Percentiles rank a stretch among this genome's conserved stretches.
phyloP scores from a whole-genome alignment of 768 basidiomycete species.

The Podaxis pistillaris region DNA sequence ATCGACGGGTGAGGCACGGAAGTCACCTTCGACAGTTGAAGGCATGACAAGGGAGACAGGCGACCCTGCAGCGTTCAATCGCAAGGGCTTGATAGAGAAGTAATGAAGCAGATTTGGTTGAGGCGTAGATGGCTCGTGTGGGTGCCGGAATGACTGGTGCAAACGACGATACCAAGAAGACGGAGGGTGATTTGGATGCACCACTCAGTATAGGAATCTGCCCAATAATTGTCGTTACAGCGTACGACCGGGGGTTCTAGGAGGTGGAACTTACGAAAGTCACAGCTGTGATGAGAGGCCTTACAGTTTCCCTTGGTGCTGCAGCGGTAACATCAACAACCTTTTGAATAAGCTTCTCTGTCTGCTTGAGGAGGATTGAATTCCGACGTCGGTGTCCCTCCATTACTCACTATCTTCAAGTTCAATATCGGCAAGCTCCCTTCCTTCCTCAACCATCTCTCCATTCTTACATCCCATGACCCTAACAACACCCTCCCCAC shows the following conservation, averaged over 20 bases:
- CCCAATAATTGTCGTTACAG: neutral
- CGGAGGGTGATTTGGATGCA: slow-evolving; percentile 64
- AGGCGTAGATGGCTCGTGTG: slow-evolving; percentile 78
- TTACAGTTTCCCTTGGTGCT: slow-evolving; percentile 67
- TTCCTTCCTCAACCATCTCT: slow-evolving; percentile 89
- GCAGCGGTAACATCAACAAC: slow-evolving; percentile 54
- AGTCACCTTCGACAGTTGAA: slow-evolving; percentile 71
- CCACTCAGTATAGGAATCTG: slow-evolving; percentile 76
- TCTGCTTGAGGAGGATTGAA: slow-evolving; percentile 37
- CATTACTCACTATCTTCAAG: slow-evolving; percentile 25
- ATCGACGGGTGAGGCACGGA: slow-evolving; percentile 80
- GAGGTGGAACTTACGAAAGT: slow-evolving; percentile 55
- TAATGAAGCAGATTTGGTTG: slow-evolving; percentile 80
- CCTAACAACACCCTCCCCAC: slow-evolving; percentile 65
- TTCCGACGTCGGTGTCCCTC: slow-evolving; percentile 12
- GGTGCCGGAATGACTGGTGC: slow-evolving; percentile 84
- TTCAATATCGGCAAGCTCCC: slow-evolving; percentile 71
- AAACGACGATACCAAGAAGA: slow-evolving; percentile 77
- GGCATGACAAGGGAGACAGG: slow-evolving; percentile 63
- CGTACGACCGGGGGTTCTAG: neutral
- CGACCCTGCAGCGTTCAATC: slow-evolving; percentile 72
- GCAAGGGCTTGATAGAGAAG: slow-evolving; percentile 76
- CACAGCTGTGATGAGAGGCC: slow-evolving; percentile 66
- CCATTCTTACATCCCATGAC: slow-evolving; percentile 77
- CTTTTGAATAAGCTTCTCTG: slow-evolving; percentile 53